Conservation (phyloP, 768 basidiomycete genomes). For the Solioccasus polychromus region DNA sequence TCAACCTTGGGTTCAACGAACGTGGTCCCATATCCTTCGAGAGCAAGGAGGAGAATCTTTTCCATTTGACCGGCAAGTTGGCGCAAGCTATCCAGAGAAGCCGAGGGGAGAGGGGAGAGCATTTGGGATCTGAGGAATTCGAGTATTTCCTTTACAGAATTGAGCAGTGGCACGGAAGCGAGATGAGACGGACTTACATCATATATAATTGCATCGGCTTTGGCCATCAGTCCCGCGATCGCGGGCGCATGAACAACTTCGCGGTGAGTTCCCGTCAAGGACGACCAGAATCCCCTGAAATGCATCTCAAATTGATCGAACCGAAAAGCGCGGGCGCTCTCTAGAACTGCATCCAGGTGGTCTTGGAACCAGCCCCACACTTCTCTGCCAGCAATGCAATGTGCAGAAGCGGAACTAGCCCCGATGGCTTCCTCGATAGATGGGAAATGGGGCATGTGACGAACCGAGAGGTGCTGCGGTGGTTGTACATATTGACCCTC, state of each 20-base stretch:
- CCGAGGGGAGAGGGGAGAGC: conserved; percentile 68
- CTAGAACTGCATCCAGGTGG: conserved; percentile 80
- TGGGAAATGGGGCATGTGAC: conserved; percentile 77
- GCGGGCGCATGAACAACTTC: conserved; percentile 88
- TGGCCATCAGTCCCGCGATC: conserved; percentile 84
- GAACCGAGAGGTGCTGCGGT: conserved; percentile 60
- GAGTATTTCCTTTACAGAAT: conserved; percentile 67
- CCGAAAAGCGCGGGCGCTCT: conserved; percentile 71
- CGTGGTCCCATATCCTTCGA: conserved; percentile 81
- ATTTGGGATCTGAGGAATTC: conserved; percentile 83
- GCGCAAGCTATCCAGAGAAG: conserved; percentile 67
- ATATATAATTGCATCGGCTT: conserved; percentile 86
- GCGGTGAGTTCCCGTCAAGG: conserved; percentile 68
- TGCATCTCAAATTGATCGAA: conserved; percentile 92
- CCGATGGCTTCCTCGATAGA: conserved; percentile 84
- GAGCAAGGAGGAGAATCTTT: conserved; percentile 76
- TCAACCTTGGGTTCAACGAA: conserved; percentile 93
- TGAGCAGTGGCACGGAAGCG: conserved; percentile 13
- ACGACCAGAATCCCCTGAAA: conserved; percentile 82
- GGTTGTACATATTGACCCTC: conserved; percentile 46
- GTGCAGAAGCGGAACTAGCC: conserved; percentile 67
- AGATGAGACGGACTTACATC: conserved; percentile 59
- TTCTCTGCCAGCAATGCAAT: conserved; percentile 77
- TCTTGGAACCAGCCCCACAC: conserved; percentile 93
- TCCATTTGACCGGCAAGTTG: conserved; percentile 91